A percentile compares a stretch with the other conserved stretches of the same genome.
These are phyloP conservation scores for Claviceps maximensis DNA, from an alignment of 2,329 filamentous ascomycete species.

Conservation along the genomic window DNA sequence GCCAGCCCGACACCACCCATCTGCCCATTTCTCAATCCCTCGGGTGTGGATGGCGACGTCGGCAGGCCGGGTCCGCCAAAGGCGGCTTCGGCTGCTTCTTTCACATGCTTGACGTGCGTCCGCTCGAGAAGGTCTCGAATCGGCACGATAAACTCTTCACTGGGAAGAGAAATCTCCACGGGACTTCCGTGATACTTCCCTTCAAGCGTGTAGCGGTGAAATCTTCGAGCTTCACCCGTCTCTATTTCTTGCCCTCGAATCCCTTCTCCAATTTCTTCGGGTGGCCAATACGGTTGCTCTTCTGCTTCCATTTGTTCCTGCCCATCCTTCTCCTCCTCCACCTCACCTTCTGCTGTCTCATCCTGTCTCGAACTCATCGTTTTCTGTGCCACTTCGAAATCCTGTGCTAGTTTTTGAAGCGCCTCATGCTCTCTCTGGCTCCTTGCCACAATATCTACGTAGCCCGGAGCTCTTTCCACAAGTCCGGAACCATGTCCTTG, in stretches of 20 bases:
- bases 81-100: slow-evolving; percentile 53
- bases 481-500: slow-evolving; percentile 14
- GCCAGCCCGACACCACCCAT: slow-evolving; percentile 54
- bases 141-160: slow-evolving; percentile 53
- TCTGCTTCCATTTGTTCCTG: slow-evolving; percentile 15
- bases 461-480: slow-evolving; percentile 21
- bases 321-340: background rate
- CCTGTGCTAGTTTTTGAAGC: slow-evolving; percentile 42
- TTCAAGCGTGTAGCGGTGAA: slow-evolving; percentile 60
- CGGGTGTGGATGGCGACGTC: slow-evolving; percentile 59
- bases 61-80: slow-evolving; percentile 72
- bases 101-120: slow-evolving; percentile 61
- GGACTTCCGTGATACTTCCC: slow-evolving; percentile 66
- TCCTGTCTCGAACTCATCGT: slow-evolving; percentile 22
- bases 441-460: slow-evolving; percentile 35
- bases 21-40: slow-evolving; percentile 37
- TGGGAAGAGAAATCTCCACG: slow-evolving; percentile 62
- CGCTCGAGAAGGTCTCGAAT: slow-evolving; percentile 55
- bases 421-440: slow-evolving; percentile 42
- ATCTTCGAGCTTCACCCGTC: slow-evolving; percentile 29
- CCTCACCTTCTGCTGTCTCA: slow-evolving; percentile 6
- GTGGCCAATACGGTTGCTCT: slow-evolving; percentile 14
- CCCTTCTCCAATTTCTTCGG: slow-evolving; percentile 16
- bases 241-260: slow-evolving; percentile 19
- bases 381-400: slow-evolving; percentile 35